A percentile compares a stretch with the other conserved stretches of the same genome.
phyloP scores from a whole-genome alignment of 352 stramenopile genomes.

The Phytophthora nicotianae region DNA sequence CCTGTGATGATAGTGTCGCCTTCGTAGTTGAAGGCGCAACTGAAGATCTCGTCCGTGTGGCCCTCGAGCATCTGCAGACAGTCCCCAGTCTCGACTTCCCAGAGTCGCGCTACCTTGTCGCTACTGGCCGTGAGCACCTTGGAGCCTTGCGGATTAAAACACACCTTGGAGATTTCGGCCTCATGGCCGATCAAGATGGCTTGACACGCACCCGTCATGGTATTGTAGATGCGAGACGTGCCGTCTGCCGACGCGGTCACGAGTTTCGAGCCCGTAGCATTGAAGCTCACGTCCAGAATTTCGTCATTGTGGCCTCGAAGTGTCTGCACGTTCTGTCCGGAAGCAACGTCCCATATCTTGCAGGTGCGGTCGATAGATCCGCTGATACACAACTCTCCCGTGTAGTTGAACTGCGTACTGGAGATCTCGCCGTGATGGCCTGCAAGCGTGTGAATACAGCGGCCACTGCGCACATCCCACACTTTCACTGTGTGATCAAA shows the following conservation, averaged over 20 bases:
- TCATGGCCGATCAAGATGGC: conserved; percentile 95
- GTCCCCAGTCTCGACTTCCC: conserved; percentile 94
- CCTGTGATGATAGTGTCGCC: conserved; percentile 97
- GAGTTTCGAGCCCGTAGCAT: conserved; percentile 93
- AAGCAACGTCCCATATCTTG: conserved; percentile 94
- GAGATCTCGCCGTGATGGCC: conserved; percentile 96
- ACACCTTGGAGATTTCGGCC: conserved; percentile 95
- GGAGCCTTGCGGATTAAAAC: conserved; percentile 95
- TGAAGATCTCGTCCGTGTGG: conserved; percentile 98
- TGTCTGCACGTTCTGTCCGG: conserved; percentile 92
- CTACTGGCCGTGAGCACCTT: conserved; percentile 94
- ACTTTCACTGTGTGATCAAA: conserved; percentile 97
- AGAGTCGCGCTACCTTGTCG: conserved; percentile 94
- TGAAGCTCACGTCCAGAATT: conserved; percentile 96
- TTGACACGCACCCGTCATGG: conserved; percentile 94
- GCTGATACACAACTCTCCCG: conserved; percentile 90
- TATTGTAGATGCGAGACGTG: conserved; percentile 96
- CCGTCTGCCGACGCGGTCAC: conserved; percentile 94
- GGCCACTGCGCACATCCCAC: conserved; percentile 83
- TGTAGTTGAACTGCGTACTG: conserved; percentile 95
- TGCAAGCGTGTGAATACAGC: conserved; percentile 92
- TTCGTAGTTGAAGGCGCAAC: conserved; percentile 96
- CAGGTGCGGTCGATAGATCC: conserved; percentile 95
- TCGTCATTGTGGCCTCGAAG: conserved; percentile 95
- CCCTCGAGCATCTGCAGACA: conserved; percentile 95